phyloP scores from a whole-genome alignment of 106 monocot genomes.

The Dioscorea dumetorum region DNA sequence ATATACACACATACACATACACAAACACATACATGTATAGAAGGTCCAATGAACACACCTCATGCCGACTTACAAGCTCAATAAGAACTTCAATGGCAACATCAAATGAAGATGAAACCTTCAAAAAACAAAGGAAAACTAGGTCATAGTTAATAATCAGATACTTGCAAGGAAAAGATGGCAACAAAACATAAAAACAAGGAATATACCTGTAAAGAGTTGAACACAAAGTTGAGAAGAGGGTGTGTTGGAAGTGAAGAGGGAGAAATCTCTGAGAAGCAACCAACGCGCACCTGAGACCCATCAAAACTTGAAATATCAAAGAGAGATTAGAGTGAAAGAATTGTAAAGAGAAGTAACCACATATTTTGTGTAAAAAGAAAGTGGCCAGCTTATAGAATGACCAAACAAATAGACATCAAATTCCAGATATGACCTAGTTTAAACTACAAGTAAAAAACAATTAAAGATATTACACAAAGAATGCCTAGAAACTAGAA shows the following conservation, averaged over 20 bases:
- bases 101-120: slow-evolving; percentile 83
- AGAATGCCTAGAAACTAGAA: no score
- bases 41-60: slow-evolving; percentile 33
- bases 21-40: no score
- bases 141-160: neutral
- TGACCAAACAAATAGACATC: no score
- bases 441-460: no score
- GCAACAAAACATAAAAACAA: neutral
- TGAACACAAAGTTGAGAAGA: slow-evolving; percentile 86
- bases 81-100: slow-evolving; percentile 89
- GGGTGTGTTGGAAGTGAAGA: slow-evolving; percentile 58
- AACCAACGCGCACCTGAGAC: slow-evolving; percentile 75
- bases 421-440: no score
- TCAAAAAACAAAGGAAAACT: neutral
- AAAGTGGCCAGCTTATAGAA: no score
- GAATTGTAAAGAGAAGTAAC: neutral
- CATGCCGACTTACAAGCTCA: slow-evolving; percentile 85
- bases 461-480: no score
- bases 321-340: neutral
- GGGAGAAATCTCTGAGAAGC: slow-evolving; percentile 74
- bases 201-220: slow-evolving; percentile 61
- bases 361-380: no score
- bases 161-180: neutral
- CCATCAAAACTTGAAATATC: no score
- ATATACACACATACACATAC: no score